Evolutionary conservation across 345 rosid genomes (phyloP), one percentile per base, ranked within the genome.

Genomic region (Nasturtium officinale): DNA sequence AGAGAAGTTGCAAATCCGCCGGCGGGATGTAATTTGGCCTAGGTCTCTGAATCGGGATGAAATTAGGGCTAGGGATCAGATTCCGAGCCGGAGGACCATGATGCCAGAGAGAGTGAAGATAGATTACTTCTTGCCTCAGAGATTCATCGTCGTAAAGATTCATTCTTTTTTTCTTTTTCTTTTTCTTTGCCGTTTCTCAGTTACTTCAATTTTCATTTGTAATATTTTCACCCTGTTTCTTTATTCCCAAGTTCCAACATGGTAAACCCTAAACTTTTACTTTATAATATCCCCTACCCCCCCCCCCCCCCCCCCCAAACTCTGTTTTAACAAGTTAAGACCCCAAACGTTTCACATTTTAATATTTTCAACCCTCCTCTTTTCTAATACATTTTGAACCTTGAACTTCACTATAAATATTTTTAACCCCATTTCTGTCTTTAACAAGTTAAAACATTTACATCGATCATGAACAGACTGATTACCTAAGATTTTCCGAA

Each of bases 31-130:
- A 76, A 69, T 66, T 54, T 4, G 67, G 30, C 20, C 52, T 78
- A 57, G 76, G 9, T 66, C 77, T 43, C 2, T 58, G 77, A 57
- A 57, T 37, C 76, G 70, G 71, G 54, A 65, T 35, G 57, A 79
- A 79, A 74, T 47, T 74, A 20, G 75, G 78, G 52, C 16, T 72
- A 4, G 79, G 80, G 57, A 74, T 78, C 2, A 81, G 72, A 59
- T 75, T 80, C 0, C 60, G 75, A 38, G 57, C 47, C n/a, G 92
- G 91, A 8, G 95, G 98, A 61, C 95, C 96, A 68, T 77, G 85
- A 50, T 81, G 87, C 95, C 92, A 88, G 53, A 92, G 91, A 20
- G 83, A 79, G 74, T 87, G 96, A 60, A 89, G 96, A 82, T 81
- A 85, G 60, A 86, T 75, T 23, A 89, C 96, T 64, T 89, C 97